Evolutionary conservation across 1,139 yeast species (phyloP).

Genomic region (Wickerhamiella pararugosa): DNA sequence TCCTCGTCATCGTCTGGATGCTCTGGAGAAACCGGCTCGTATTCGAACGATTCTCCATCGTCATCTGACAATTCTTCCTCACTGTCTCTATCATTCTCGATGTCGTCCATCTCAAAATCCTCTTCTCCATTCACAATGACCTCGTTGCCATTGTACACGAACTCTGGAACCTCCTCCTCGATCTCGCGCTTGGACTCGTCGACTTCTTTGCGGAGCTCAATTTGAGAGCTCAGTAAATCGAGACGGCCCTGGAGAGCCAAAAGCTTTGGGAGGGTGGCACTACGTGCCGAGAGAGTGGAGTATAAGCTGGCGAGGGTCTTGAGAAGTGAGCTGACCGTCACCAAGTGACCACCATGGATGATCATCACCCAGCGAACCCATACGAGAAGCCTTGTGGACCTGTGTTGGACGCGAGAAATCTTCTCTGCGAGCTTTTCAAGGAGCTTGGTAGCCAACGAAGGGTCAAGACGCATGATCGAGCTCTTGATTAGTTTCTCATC

Average conservation of each 20-base stretch:
- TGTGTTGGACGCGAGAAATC: constrained; percentile 49
- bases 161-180: constrained; percentile 30
- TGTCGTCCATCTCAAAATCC: constrained; percentile 18
- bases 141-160: constrained; percentile 38
- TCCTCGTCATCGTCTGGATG: neutral
- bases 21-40: too few species aligned
- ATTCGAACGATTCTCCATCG: constrained; percentile 14
- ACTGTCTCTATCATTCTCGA: constrained; percentile 28
- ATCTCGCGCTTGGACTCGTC: constrained; percentile 27
- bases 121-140: constrained; percentile 31
- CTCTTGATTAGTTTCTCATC: constrained; percentile 62
- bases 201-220: constrained; percentile 48
- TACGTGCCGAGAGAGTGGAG: constrained; percentile 58
- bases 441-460: constrained; percentile 56
- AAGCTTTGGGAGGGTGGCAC: constrained; percentile 61
- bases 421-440: constrained; percentile 77
- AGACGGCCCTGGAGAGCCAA: constrained; percentile 74
- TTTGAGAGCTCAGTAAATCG: constrained; percentile 54
- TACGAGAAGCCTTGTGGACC: constrained; percentile 60
- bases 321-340: constrained; percentile 54
- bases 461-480: constrained; percentile 55
- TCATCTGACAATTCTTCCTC: constrained; percentile 23
- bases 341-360: constrained; percentile 73
- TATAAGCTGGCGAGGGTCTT: constrained; percentile 61
- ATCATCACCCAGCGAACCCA: constrained; percentile 94